phyloP scores from a whole-genome alignment of 208 protist genomes.

The Wallacemonas collosoma region DNA sequence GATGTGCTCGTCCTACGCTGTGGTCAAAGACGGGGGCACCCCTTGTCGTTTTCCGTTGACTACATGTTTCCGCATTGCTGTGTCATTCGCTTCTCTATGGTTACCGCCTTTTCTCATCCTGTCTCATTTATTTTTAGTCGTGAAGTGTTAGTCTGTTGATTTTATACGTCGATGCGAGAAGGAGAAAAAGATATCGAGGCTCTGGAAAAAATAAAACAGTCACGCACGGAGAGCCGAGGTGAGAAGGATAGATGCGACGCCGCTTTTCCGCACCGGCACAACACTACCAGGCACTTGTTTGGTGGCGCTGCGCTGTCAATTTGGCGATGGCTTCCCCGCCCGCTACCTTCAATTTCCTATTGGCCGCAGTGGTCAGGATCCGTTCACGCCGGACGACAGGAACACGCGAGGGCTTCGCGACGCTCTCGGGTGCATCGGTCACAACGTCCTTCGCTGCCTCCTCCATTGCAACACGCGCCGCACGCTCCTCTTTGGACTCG shows the following conservation, averaged over 20 bases:
- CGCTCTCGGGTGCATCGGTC: conserved; percentile 42
- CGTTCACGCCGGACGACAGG: conserved; percentile 68
- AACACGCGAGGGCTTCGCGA: conserved; percentile 28
- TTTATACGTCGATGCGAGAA: conserved; percentile 6
- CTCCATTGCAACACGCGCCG: conserved; percentile 19
- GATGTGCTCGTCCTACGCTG: too few species aligned
- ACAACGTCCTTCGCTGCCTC: conserved; percentile 61
- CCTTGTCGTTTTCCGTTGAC: too few species aligned
- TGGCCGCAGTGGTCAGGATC: background rate
- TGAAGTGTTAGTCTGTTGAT: background rate
- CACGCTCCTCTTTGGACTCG: conserved; percentile 4
- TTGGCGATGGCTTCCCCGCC: conserved; percentile 17
- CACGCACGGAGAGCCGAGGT: background rate
- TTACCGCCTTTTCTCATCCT: background rate
- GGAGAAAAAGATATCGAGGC: too few species aligned
- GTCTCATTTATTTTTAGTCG: conserved; percentile 1
- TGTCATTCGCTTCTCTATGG: background rate
- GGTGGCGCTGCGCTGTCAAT: conserved; percentile 12
- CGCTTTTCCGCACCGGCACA: too few species aligned
- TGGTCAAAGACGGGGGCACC: too few species aligned
- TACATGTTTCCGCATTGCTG: too few species aligned
- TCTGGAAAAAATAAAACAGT: background rate
- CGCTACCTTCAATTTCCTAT: conserved; percentile 8
- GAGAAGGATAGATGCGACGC: too few species aligned
- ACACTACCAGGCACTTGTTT: conserved; percentile 21